phyloP scores from a whole-genome alignment of 2,329 filamentous ascomycete genomes.

The Phialophora macrospora region DNA sequence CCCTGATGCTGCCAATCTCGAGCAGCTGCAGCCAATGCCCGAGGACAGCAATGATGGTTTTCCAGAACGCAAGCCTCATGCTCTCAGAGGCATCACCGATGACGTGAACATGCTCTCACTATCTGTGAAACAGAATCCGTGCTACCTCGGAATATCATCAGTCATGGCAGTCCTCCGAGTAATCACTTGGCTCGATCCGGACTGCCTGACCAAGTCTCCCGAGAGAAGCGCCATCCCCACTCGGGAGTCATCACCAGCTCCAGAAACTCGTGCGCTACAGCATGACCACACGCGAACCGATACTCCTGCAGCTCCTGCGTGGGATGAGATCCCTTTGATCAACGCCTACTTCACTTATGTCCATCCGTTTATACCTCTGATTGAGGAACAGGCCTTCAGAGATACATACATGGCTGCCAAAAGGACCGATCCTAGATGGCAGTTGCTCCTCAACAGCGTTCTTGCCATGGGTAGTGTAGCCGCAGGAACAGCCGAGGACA shows the following conservation, averaged over 20 bases:
- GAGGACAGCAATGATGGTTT: conserved; percentile 62
- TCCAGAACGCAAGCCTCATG: conserved; percentile 48
- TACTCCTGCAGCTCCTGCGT: conserved; percentile 60
- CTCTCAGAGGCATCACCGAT: conserved; percentile 68
- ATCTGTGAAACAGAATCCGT: conserved; percentile 63
- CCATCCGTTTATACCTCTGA: conserved; percentile 73
- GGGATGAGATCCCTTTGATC: conserved; percentile 70
- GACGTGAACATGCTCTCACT: conserved; percentile 72
- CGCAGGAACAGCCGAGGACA: conserved; percentile 65
- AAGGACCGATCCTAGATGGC: conserved; percentile 70
- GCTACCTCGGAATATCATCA: conserved; percentile 75
- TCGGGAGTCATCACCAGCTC: conserved; percentile 45
- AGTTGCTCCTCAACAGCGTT: conserved; percentile 75
- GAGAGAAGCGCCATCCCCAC: conserved; percentile 46
- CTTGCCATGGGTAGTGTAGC: conserved; percentile 76
- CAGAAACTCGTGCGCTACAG: conserved; percentile 46
- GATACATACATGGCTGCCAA: conserved; percentile 67
- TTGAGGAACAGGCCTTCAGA: conserved; percentile 73
- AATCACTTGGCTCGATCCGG: conserved; percentile 63
- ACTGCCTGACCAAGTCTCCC: conserved; percentile 51
- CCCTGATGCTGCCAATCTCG: conserved; percentile 60
- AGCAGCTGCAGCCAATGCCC: conserved; percentile 72
- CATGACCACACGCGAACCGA: conserved; percentile 52
- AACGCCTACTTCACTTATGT: conserved; percentile 77
- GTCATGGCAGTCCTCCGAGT: conserved; percentile 76